phyloP scores from a whole-genome alignment of 441 rosid genomes.

The Caryocar brasiliense region DNA sequence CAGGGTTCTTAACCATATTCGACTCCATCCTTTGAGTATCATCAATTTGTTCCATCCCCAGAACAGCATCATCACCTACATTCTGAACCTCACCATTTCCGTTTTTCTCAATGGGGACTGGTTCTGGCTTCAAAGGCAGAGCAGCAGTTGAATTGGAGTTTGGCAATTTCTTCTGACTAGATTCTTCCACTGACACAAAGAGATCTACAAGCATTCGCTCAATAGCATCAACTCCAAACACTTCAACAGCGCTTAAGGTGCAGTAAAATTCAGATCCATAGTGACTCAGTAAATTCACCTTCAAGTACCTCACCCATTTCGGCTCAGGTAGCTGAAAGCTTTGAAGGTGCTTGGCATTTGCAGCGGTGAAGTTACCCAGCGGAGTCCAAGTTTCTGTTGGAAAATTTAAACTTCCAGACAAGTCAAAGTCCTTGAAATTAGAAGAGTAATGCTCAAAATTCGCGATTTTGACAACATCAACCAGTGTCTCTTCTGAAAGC shows the following conservation, averaged over 20 bases:
- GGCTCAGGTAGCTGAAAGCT: slow-evolving; percentile 63
- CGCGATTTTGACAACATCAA: slow-evolving; percentile 68
- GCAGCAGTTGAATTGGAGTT: slow-evolving; percentile 21
- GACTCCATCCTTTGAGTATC: slow-evolving; percentile 24
- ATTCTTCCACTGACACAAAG: slow-evolving; percentile 40
- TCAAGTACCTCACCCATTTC: slow-evolving; percentile 81
- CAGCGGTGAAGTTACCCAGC: slow-evolving; percentile 51
- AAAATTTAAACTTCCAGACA: slow-evolving; percentile 63
- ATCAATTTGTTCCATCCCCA: slow-evolving; percentile 15
- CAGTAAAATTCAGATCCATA: slow-evolving; percentile 85
- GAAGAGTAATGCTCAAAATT: slow-evolving; percentile 85
- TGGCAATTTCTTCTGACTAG: slow-evolving; percentile 22
- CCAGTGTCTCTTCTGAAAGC: slow-evolving; percentile 73
- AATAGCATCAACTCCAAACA: slow-evolving; percentile 75
- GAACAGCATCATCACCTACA: slow-evolving; percentile 9
- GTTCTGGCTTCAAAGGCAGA: slow-evolving; percentile 22
- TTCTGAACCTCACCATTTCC: slow-evolving; percentile 17
- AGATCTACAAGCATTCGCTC: slow-evolving; percentile 89
- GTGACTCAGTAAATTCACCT: slow-evolving; percentile 55
- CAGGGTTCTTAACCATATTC: slow-evolving; percentile 17
- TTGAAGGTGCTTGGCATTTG: slow-evolving; percentile 65
- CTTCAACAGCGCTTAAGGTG: slow-evolving; percentile 73
- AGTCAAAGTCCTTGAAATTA: slow-evolving; percentile 60
- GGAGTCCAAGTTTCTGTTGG: slow-evolving; percentile 58
- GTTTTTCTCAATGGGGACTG: slow-evolving; percentile 16